Evolutionary conservation across 2,329 filamentous ascomycete species (phyloP), one percentile per base, ranked within the genome.

Genomic region (Aspergillus calidoustus): DNA sequence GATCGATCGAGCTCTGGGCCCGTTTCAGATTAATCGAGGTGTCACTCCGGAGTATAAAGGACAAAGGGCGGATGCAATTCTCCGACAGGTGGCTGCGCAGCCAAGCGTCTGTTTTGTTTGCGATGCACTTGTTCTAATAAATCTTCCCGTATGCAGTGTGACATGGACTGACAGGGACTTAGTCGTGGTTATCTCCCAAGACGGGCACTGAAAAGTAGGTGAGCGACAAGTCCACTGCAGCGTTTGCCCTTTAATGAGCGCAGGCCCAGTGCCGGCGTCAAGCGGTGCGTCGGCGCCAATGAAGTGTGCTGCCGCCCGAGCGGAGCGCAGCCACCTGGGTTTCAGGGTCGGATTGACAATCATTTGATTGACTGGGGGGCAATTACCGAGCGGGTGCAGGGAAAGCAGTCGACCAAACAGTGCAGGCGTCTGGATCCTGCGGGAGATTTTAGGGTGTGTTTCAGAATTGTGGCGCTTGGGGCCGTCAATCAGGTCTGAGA

Each of bases 201-300:
- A 19, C 25, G 6, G 25, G 6, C 25, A 28, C 25, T 28, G 4
- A 28, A 28, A 28, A 28, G 4, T 7, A 28, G 25, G 25, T 28
- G 25, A 4, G 25, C 25, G 25, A 28, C 25, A 9, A 15, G 23
- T 25, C 47, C 17, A 28, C 3, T 7, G 13, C 31, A 38, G 31
- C 31, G 31, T 7, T 38, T 38, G 31, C 31, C 3, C 8, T 41
- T 41, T 41, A 41, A 41, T 77, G 54, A 67, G 41, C 69, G 74
- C 65, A 65, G 71, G 69, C 30, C 71, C 76, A 52, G 72, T 81
- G 17, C 69, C 75, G 0, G 79, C 74, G 13, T 41, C 34, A 41
- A 41, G 11, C 34, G 15, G 11, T 13, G 34, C 34, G 15, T 38
- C 13, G 9, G 15, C 34, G 34, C 34, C 34, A 41, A 41, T 41